phyloP scores from a whole-genome alignment of 148 eudicot species.

The Gaultheria prostrata region DNA sequence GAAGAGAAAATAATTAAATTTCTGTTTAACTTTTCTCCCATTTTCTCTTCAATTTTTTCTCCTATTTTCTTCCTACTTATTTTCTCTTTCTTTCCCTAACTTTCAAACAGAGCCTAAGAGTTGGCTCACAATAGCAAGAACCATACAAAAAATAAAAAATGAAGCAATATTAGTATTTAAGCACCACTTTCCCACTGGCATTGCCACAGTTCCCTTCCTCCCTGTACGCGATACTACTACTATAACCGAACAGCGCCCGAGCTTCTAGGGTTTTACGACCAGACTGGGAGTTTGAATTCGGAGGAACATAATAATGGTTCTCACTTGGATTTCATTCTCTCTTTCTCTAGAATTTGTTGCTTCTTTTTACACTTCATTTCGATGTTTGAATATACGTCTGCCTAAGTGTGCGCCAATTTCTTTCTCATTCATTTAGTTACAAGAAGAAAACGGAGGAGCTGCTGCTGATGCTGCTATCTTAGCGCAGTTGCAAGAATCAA shows the following conservation, averaged over 20 bases:
- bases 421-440: background rate
- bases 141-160: too few relatives aligned
- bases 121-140: too few relatives aligned
- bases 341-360: background rate
- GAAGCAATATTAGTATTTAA: too few relatives aligned
- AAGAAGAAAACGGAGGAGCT: conserved; percentile 26
- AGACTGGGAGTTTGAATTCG: background rate
- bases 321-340: background rate
- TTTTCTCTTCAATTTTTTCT: too few relatives aligned
- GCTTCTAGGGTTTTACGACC: conserved; percentile 2
- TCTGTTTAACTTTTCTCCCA: too few relatives aligned
- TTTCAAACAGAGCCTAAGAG: too few relatives aligned
- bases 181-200: too few relatives aligned
- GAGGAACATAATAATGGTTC: background rate
- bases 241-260: background rate
- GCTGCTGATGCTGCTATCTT: conserved; percentile 26
- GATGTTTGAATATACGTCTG: background rate
- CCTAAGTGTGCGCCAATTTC: background rate
- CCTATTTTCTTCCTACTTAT: too few relatives aligned
- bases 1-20: too few relatives aligned
- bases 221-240: background rate
- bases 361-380: background rate
- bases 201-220: too few relatives aligned
- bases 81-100: too few relatives aligned
- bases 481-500: conserved; percentile 39